Evolutionary conservation across 2,329 filamentous ascomycete genomes (phyloP).

Genomic region (Epichloe glyceriae): DNA sequence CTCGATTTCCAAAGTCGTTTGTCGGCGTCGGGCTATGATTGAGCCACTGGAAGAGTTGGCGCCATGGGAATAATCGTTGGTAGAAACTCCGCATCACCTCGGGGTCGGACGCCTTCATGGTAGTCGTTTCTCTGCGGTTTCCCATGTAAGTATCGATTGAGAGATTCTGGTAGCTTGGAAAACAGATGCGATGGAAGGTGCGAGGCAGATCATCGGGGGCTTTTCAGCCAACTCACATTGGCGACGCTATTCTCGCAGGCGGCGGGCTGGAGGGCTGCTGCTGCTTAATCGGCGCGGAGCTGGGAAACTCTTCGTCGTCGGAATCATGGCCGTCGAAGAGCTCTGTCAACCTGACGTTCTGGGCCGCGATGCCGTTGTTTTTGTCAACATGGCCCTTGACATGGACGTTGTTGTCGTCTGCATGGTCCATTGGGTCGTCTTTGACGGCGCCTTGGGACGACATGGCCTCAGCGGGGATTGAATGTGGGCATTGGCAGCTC

Average conservation of each 20-base stretch:
- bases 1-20: slow-evolving; percentile 80
- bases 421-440: slow-evolving; percentile 24
- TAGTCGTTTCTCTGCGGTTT: slow-evolving; percentile 13
- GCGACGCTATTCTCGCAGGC: slow-evolving; percentile 28
- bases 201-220: neutral
- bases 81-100: slow-evolving; percentile 91
- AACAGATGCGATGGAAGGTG: neutral
- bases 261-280: slow-evolving; percentile 27
- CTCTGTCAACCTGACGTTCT: slow-evolving; percentile 42
- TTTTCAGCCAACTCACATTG: slow-evolving; percentile 23
- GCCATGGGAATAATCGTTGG: slow-evolving; percentile 87
- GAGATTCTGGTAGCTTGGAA: neutral
- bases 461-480: slow-evolving; percentile 20
- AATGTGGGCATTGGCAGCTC: slow-evolving; percentile 32
- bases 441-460: slow-evolving; percentile 16
- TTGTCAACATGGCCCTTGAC: slow-evolving; percentile 26
- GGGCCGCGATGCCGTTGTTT: slow-evolving; percentile 18
- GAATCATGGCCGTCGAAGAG: slow-evolving; percentile 46
- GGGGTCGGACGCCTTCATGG: slow-evolving; percentile 50
- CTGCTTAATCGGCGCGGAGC: slow-evolving; percentile 29
- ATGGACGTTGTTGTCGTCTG: slow-evolving; percentile 23
- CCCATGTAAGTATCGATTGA: too few species aligned
- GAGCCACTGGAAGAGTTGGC: slow-evolving; percentile 92
- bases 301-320: slow-evolving; percentile 50
- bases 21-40: slow-evolving; percentile 83